Evolutionary conservation across 805 yeast genomes (phyloP).

Genomic region (Ogataea dorogensis): DNA sequence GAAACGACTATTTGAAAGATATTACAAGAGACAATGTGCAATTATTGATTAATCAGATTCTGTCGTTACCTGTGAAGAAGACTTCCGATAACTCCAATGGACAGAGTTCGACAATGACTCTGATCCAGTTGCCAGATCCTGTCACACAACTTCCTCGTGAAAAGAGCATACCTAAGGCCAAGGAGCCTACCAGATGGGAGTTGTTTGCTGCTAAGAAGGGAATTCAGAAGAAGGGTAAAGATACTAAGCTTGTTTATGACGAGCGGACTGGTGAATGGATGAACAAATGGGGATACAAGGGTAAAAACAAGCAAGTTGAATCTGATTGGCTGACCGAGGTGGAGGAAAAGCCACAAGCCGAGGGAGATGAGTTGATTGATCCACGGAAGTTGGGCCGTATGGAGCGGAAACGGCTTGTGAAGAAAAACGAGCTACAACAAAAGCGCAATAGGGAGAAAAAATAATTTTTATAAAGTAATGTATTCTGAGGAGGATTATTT

Average conservation of each 20-base stretch:
- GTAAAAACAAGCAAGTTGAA: slow-evolving; percentile 83
- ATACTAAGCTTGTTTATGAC: slow-evolving; percentile 86
- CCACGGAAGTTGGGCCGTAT: slow-evolving; percentile 81
- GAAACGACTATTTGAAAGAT: slow-evolving; percentile 61
- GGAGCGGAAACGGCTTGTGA: slow-evolving; percentile 80
- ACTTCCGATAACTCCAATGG: slow-evolving; percentile 57
- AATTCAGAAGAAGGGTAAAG: slow-evolving; percentile 83
- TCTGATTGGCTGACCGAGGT: slow-evolving; percentile 96
- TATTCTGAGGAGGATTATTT: slow-evolving; percentile 36
- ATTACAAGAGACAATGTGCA: slow-evolving; percentile 91
- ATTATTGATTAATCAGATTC: slow-evolving; percentile 81
- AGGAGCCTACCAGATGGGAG: slow-evolving; percentile 95
- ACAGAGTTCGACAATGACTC: slow-evolving; percentile 70
- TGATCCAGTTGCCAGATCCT: slow-evolving; percentile 84
- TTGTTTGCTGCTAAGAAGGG: slow-evolving; percentile 94
- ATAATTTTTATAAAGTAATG: slow-evolving; percentile 3
- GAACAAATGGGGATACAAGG: slow-evolving; percentile 97
- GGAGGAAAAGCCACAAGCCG: slow-evolving; percentile 59
- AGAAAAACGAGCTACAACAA: slow-evolving; percentile 82
- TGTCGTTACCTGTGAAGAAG: slow-evolving; percentile 84
- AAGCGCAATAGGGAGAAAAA: slow-evolving; percentile 57
- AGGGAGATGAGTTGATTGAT: slow-evolving; percentile 68
- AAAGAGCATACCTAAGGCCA: slow-evolving; percentile 89
- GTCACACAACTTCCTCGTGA: slow-evolving; percentile 85
- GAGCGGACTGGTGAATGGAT: slow-evolving; percentile 94